phyloP scores from a whole-genome alignment of 148 eudicot genomes.

The Chenopodium berlandieri region DNA sequence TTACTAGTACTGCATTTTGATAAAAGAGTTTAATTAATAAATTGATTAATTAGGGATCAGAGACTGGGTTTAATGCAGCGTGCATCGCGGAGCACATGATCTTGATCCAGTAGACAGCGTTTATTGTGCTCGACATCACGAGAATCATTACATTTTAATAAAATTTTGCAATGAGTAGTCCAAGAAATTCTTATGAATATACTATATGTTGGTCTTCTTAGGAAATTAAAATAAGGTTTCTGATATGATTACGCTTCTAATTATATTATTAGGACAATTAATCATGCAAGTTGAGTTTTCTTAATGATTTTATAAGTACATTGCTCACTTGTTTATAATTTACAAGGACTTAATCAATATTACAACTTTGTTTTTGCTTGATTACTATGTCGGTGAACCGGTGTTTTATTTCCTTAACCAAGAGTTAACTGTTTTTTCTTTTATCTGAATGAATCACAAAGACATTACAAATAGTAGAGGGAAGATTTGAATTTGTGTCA shows the following conservation, averaged over 20 bases:
- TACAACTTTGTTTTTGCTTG: neutral
- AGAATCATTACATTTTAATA: conserved; percentile 10
- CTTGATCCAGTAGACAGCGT: conserved; percentile 27
- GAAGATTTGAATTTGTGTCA: no score
- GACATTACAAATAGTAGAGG: no score
- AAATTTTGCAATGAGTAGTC: conserved; percentile 4
- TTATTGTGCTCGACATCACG: conserved; percentile 16
- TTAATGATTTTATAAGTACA: neutral
- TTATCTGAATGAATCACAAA: no score
- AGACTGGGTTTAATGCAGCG: conserved; percentile 18
- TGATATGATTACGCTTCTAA: conserved; percentile 10
- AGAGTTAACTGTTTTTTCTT: neutral
- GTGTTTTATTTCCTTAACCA: neutral
- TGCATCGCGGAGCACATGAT: conserved; percentile 31
- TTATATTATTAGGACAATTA: conserved; percentile 3
- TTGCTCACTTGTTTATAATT: conserved; percentile 7
- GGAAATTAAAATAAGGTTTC: neutral
- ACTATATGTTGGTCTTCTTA: conserved; percentile 11
- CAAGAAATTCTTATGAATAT: conserved; percentile 24
- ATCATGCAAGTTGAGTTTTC: neutral
- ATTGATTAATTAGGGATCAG: neutral
- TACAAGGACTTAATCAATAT: conserved; percentile 6
- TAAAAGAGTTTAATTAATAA: neutral
- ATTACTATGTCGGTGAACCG: conserved; percentile 14
- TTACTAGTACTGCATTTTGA: neutral